Percentiles rank a stretch among this genome's conserved stretches.
phyloP scores from a whole-genome alignment of 345 rosid genomes.

The Geranium brycei region DNA sequence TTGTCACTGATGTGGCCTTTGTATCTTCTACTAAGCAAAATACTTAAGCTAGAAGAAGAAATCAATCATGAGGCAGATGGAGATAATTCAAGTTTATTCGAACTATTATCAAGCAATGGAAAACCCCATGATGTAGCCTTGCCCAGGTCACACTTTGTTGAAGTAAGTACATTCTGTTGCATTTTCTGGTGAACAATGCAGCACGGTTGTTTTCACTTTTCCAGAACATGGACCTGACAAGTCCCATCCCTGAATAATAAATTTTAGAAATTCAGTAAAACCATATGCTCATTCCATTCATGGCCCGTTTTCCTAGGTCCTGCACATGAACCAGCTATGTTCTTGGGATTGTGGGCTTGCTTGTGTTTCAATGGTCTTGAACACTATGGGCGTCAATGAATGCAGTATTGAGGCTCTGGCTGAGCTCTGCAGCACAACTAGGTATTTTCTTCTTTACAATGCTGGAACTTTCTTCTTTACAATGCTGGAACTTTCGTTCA shows the following conservation, averaged over 20 bases:
- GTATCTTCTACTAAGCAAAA: conserved; percentile 43
- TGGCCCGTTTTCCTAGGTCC: background rate
- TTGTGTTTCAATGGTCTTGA: conserved; percentile 77
- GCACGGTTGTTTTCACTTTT: background rate
- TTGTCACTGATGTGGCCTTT: conserved; percentile 9
- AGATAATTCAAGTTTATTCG: background rate
- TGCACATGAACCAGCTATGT: conserved; percentile 1
- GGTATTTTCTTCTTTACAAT: conserved; percentile 27
- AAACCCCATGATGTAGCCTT: background rate
- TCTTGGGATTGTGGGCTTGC: conserved; percentile 98
- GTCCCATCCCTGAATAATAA: conserved; percentile 28
- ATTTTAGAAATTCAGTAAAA: conserved; percentile 22
- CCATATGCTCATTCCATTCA: conserved; percentile 11
- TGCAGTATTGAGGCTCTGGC: conserved; percentile 51
- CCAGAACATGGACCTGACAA: conserved; percentile 1
- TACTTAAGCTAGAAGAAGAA: conserved; percentile 20
- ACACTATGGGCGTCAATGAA: conserved; percentile 44
- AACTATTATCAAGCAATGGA: background rate
- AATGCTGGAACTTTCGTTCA: background rate
- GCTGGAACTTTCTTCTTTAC: conserved; percentile 2
- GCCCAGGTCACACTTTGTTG: background rate
- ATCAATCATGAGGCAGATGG: background rate
- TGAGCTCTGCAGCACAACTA: conserved; percentile 58
- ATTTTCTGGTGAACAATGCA: conserved; percentile 3
- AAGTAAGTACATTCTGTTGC: background rate